phyloP scores from a whole-genome alignment of 352 stramenopile genomes.

The Pythium brassicae region DNA sequence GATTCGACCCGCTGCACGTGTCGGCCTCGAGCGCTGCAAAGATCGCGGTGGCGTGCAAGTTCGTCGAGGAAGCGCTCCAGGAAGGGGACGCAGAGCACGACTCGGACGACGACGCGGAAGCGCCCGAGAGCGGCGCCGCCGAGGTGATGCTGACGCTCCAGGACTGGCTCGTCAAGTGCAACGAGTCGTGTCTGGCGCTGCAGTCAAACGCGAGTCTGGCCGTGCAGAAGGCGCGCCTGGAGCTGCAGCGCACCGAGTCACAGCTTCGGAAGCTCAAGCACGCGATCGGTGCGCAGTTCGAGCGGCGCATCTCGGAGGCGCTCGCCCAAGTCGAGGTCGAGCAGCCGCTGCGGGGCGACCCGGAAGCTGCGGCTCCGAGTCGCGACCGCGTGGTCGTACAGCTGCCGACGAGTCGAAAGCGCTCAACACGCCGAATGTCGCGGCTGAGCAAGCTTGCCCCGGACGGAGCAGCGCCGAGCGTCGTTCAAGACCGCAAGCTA shows the following conservation, averaged over 20 bases:
- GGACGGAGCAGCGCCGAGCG: neutral
- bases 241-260: constrained; percentile 48
- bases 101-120: constrained; percentile 9
- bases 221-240: constrained; percentile 32
- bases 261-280: constrained; percentile 55
- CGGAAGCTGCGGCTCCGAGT: neutral
- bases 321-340: constrained; percentile 23
- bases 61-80: constrained; percentile 9
- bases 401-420: neutral
- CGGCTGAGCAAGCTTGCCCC: neutral
- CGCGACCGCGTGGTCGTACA: constrained; percentile 6
- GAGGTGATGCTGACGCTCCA: constrained; percentile 48
- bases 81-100: constrained; percentile 5
- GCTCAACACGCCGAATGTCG: constrained; percentile 3
- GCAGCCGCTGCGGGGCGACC: neutral
- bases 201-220: constrained; percentile 30
- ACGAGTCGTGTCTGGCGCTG: constrained; percentile 41
- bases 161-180: constrained; percentile 56
- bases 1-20: constrained; percentile 49
- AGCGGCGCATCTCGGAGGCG: constrained; percentile 43
- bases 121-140: neutral
- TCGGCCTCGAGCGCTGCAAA: constrained; percentile 25
- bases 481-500: constrained; percentile 22
- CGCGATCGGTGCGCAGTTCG: constrained; percentile 55
- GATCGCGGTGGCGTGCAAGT: constrained; percentile 33